phyloP scores from a whole-genome alignment of 2,329 filamentous ascomycete species.

The Ophiostoma pallidulum region DNA sequence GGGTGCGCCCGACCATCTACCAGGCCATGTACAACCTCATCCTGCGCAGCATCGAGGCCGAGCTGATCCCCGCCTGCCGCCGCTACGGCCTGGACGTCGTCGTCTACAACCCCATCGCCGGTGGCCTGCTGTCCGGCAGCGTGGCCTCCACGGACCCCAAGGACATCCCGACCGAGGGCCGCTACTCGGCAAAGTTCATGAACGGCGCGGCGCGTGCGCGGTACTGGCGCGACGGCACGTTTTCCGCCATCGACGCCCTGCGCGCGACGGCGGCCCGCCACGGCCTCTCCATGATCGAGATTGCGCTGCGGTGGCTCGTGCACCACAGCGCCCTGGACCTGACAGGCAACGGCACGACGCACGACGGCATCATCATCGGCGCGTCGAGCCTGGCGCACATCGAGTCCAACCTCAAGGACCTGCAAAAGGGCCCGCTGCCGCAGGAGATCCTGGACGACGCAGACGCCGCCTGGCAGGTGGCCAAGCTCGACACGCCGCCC shows the following conservation, averaged over 20 bases:
- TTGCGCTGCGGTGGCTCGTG: slow-evolving; percentile 56
- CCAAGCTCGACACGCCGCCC: slow-evolving; percentile 45
- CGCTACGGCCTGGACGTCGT: slow-evolving; percentile 62
- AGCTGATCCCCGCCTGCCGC: slow-evolving; percentile 55
- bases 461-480: slow-evolving; percentile 64
- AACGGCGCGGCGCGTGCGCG: slow-evolving; percentile 39
- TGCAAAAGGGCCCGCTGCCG: slow-evolving; percentile 64
- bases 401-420: slow-evolving; percentile 44
- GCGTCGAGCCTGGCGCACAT: slow-evolving; percentile 49
- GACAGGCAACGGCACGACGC: slow-evolving; percentile 1
- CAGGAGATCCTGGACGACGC: slow-evolving; percentile 65
- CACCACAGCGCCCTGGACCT: slow-evolving; percentile 52
- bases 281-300: slow-evolving; percentile 55
- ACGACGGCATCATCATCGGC: slow-evolving; percentile 51
- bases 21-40: slow-evolving; percentile 63
- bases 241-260: slow-evolving; percentile 51
- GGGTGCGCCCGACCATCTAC: slow-evolving; percentile 63
- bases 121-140: slow-evolving; percentile 60
- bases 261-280: slow-evolving; percentile 55
- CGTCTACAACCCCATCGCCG: slow-evolving; percentile 63
- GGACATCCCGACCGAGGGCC: slow-evolving; percentile 48
- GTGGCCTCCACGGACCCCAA: slow-evolving; percentile 19
- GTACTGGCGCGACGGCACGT: slow-evolving; percentile 54
- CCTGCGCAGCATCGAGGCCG: slow-evolving; percentile 43
- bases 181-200: slow-evolving; percentile 49